Conservation (phyloP, 495 filamentous ascomycete species). For the Penicillium salamii region DNA sequence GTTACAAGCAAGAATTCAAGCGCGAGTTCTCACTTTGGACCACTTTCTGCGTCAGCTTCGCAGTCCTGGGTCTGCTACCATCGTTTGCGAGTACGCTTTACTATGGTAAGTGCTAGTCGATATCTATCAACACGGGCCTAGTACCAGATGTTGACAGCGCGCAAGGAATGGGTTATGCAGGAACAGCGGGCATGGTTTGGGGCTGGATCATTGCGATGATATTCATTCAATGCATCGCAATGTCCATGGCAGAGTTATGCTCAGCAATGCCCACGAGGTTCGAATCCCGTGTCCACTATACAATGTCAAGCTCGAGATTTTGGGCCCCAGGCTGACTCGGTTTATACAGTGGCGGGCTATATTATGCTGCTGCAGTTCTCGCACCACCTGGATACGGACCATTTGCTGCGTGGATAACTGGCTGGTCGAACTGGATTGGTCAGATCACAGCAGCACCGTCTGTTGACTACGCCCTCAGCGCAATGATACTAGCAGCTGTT, state of each 20-base stretch:
- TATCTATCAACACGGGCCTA: not conserved
- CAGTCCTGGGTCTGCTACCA: conserved; percentile 69
- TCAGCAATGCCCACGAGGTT: conserved; percentile 65
- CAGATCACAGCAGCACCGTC: conserved; percentile 71
- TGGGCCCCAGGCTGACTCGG: conserved; percentile 15
- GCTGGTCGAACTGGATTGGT: conserved; percentile 74
- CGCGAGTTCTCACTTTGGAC: conserved; percentile 82
- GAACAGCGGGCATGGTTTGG: conserved; percentile 80
- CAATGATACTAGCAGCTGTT: conserved; percentile 71
- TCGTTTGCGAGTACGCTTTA: conserved; percentile 72
- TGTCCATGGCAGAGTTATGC: conserved; percentile 66
- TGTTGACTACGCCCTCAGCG: conserved; percentile 57
- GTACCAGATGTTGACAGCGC: conserved; percentile 10
- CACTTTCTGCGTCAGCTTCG: conserved; percentile 76
- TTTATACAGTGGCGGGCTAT: conserved; percentile 62
- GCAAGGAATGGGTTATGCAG: conserved; percentile 72
- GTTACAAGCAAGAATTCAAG: conserved; percentile 81
- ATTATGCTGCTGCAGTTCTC: conserved; percentile 77
- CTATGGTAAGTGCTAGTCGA: conserved; percentile 48
- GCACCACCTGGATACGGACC: conserved; percentile 74
- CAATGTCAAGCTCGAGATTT: not conserved
- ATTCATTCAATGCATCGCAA: conserved; percentile 71
- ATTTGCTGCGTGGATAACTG: conserved; percentile 70
- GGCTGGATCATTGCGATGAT: conserved; percentile 75
- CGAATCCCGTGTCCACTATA: not conserved